These are phyloP conservation scores for Fusarium luffae DNA, from an alignment of 2,329 filamentous ascomycete genomes.

Conservation along the genomic window DNA sequence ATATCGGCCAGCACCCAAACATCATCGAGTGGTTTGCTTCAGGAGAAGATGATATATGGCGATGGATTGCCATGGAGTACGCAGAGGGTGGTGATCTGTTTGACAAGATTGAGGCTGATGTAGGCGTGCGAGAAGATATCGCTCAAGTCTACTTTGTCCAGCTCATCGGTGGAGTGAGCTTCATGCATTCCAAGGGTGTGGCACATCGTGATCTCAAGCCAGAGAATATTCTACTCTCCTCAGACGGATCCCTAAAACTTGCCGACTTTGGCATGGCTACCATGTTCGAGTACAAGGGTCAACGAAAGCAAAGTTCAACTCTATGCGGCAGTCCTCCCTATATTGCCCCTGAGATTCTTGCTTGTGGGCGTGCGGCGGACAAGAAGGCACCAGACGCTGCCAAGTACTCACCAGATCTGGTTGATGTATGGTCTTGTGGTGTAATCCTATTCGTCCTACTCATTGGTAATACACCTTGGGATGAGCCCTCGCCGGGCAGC, in stretches of 20 bases:
- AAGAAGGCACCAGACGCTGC: slow-evolving; percentile 60
- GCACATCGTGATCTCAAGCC: slow-evolving; percentile 93
- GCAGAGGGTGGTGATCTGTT: slow-evolving; percentile 96
- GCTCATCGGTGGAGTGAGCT: slow-evolving; percentile 88
- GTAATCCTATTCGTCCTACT: slow-evolving; percentile 97
- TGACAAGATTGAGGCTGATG: slow-evolving; percentile 99
- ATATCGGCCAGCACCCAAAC: slow-evolving; percentile 89
- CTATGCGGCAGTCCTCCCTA: slow-evolving; percentile 97
- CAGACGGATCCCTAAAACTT: slow-evolving; percentile 87
- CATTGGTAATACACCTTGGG: slow-evolving; percentile 98
- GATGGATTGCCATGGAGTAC: slow-evolving; percentile 98
- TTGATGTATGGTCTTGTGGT: slow-evolving; percentile 97
- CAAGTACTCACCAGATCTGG: slow-evolving; percentile 80
- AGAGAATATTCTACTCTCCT: slow-evolving; percentile 92
- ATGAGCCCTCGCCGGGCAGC: slow-evolving; percentile 85
- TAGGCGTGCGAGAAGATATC: slow-evolving; percentile 92
- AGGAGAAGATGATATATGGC: slow-evolving; percentile 87
- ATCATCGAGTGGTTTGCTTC: slow-evolving; percentile 93
- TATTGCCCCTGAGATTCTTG: slow-evolving; percentile 91
- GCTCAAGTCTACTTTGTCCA: slow-evolving; percentile 97
- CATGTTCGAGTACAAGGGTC: slow-evolving; percentile 89
- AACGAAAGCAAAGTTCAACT: slow-evolving; percentile 83
- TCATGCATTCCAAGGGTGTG: slow-evolving; percentile 95
- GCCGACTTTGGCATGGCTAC: slow-evolving; percentile 97
- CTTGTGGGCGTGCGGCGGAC: slow-evolving; percentile 59